These are phyloP conservation scores for Aspergillus bertholletiae DNA, from an alignment of 495 filamentous ascomycete species.

Conservation along the genomic window DNA sequence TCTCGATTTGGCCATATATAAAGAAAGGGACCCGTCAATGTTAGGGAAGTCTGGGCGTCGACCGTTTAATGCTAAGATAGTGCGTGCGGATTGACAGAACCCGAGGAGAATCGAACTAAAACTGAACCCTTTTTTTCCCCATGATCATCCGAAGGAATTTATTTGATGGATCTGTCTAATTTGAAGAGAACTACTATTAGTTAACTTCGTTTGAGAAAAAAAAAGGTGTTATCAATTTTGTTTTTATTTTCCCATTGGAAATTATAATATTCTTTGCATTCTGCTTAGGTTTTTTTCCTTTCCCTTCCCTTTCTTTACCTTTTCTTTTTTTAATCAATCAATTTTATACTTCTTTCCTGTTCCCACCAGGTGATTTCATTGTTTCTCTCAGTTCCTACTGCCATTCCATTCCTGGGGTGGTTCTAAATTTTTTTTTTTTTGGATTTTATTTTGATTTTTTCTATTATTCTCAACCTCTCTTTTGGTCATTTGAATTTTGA, in stretches of 20 bases:
- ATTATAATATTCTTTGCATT: no score
- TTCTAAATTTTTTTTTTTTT: background rate
- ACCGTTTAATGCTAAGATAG: constrained; percentile 6
- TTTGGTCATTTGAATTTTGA: no score
- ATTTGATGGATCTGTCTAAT: constrained; percentile 1
- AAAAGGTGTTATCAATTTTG: background rate
- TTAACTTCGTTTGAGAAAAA: background rate
- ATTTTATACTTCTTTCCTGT: background rate
- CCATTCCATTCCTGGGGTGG: background rate
- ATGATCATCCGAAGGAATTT: constrained; percentile 5
- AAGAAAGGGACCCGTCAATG: background rate
- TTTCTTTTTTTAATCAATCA: background rate
- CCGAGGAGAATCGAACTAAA: constrained; percentile 7
- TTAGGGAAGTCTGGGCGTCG: background rate
- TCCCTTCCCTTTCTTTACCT: background rate
- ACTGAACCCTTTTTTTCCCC: background rate
- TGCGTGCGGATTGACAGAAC: constrained; percentile 2
- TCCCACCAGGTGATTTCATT: background rate
- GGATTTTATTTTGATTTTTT: background rate
- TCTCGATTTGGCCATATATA: background rate
- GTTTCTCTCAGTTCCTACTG: background rate
- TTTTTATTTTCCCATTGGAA: background rate
- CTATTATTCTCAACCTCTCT: background rate
- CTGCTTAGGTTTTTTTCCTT: no score
- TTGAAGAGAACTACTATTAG: background rate